Percentiles rank a stretch among this genome's conserved stretches.
phyloP scores from a whole-genome alignment of 1,284 basidiomycete species.

The Wolfiporia cocos region DNA sequence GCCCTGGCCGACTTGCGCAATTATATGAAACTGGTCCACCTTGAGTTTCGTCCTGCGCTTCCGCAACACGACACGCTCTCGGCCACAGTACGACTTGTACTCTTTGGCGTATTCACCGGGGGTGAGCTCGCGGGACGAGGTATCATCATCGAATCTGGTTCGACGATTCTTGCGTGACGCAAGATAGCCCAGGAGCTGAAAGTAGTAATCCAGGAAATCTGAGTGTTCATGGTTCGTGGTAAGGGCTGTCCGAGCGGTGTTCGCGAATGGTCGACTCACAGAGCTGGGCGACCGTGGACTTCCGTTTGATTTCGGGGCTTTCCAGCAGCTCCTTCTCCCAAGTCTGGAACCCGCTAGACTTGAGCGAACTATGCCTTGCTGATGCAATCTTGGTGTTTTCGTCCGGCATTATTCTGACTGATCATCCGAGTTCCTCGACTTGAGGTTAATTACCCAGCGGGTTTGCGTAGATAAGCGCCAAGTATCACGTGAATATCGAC shows the following conservation, averaged over 20 bases:
- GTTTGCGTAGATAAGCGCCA: too few relatives aligned
- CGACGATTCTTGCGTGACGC: constrained; percentile 79
- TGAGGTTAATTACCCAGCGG: too few relatives aligned
- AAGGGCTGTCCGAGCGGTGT: not conserved
- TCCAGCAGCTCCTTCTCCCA: constrained; percentile 86
- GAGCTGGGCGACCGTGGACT: constrained; percentile 92
- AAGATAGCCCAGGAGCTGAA: constrained; percentile 87
- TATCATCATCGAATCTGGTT: constrained; percentile 79
- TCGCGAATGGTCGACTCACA: constrained; percentile 46
- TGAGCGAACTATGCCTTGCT: constrained; percentile 48
- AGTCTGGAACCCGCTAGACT: constrained; percentile 50
- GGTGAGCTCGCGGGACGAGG: constrained; percentile 58
- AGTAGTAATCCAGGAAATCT: constrained; percentile 96
- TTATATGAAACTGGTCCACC: constrained; percentile 91
- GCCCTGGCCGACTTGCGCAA: constrained; percentile 94
- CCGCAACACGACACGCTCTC: constrained; percentile 87
- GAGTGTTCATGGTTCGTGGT: not conserved
- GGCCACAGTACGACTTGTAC: constrained; percentile 86
- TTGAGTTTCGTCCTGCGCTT: constrained; percentile 82
- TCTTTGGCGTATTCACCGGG: constrained; percentile 68
- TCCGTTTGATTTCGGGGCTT: constrained; percentile 82
- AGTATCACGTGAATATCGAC: too few relatives aligned
- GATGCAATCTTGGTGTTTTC: constrained; percentile 68
- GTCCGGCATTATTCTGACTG: constrained; percentile 33
- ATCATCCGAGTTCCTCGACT: too few relatives aligned